Percentiles rank a stretch among this genome's conserved stretches.
These are phyloP conservation scores for Fraxinus sp. DNA, from an alignment of 305 asterid genomes.

Conservation along the genomic window DNA sequence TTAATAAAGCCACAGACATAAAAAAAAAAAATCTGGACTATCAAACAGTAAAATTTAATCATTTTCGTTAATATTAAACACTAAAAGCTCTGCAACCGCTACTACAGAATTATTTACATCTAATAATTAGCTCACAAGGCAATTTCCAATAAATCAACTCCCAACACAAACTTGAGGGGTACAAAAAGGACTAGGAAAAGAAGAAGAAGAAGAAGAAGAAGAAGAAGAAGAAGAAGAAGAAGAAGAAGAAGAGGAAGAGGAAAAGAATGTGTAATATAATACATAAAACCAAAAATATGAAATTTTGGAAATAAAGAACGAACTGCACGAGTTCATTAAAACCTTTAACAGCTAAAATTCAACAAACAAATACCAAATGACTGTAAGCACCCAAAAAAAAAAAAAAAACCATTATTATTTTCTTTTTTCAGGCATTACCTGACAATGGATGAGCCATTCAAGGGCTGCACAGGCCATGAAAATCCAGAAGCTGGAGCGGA, in stretches of 20 bases:
- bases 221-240: no score
- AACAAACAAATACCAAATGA: background rate
- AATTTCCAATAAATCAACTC: background rate
- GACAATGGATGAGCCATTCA: slow-evolving; percentile 57
- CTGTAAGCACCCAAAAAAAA: slow-evolving; percentile 10
- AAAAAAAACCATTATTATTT: background rate
- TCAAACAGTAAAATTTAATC: background rate
- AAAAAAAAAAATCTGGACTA: background rate
- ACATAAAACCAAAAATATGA: background rate
- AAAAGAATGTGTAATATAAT: background rate
- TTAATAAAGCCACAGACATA: background rate
- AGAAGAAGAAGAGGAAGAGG: background rate
- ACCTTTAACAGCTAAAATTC: background rate
- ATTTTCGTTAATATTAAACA: background rate
- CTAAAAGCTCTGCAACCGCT: background rate
- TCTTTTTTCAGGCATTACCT: slow-evolving; percentile 40
- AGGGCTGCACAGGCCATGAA: slow-evolving; percentile 64
- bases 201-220: background rate
- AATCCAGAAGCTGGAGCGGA: slow-evolving; percentile 54
- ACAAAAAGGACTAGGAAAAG: background rate
- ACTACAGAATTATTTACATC: background rate
- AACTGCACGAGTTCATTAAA: slow-evolving; percentile 12
- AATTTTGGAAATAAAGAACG: background rate
- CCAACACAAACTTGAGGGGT: background rate
- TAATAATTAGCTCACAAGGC: background rate